Conservation (phyloP, 192 early-diverging fungal species). For the Geosiphon pyriformis region DNA sequence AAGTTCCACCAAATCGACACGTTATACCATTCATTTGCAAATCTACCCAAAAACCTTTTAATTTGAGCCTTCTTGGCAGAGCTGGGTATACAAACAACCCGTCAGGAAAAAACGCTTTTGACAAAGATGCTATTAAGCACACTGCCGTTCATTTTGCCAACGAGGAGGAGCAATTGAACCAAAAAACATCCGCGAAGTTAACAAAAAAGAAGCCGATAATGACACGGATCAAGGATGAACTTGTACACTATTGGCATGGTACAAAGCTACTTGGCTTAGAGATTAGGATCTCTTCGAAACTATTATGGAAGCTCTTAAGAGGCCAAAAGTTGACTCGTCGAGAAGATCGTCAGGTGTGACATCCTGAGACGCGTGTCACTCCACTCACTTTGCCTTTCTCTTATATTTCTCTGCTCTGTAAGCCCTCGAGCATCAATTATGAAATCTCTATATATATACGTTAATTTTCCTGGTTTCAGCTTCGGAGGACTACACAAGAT, state of each 20-base stretch:
- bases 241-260: slow-evolving; percentile 88
- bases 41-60: too few relatives aligned
- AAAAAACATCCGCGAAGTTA: background rate
- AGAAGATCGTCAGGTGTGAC: slow-evolving; percentile 73
- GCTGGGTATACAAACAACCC: too few relatives aligned
- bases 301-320: slow-evolving; percentile 66
- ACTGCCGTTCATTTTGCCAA: slow-evolving; percentile 16
- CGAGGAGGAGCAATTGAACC: background rate
- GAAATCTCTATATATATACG: slow-evolving; percentile 1
- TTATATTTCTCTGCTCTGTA: too few relatives aligned
- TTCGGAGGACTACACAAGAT: slow-evolving; percentile 82
- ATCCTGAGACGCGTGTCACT: background rate
- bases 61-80: too few relatives aligned
- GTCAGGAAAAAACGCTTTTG: too few relatives aligned
- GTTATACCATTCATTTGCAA: too few relatives aligned
- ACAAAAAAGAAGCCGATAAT: slow-evolving; percentile 54
- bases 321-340: slow-evolving; percentile 77
- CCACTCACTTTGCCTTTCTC: background rate
- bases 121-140: slow-evolving; percentile 1
- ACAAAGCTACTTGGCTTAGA: slow-evolving; percentile 87
- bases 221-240: slow-evolving; percentile 83
- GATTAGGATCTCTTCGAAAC: slow-evolving; percentile 73
- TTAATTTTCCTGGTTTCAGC: slow-evolving; percentile 36
- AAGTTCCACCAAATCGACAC: too few relatives aligned
- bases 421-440: too few relatives aligned